phyloP scores from a whole-genome alignment of 768 basidiomycete species.

The Pisolithus orientalis region DNA sequence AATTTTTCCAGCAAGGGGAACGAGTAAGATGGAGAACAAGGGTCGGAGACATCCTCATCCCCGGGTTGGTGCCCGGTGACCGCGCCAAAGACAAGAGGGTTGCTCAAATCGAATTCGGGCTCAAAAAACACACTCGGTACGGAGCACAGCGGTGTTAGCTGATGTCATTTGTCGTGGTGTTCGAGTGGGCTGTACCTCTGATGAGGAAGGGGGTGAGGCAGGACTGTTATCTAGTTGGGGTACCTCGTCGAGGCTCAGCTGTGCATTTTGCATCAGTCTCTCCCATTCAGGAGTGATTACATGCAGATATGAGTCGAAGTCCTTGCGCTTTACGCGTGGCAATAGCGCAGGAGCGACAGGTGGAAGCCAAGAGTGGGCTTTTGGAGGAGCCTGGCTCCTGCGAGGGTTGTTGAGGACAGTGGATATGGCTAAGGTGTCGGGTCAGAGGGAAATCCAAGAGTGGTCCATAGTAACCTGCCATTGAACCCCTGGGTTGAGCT shows the following conservation, averaged over 20 bases:
- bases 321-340: slow-evolving; percentile 72
- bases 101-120: slow-evolving; percentile 69
- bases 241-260: slow-evolving; percentile 26
- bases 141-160: slow-evolving; percentile 63
- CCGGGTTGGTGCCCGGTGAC: slow-evolving; percentile 58
- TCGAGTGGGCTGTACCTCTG: slow-evolving; percentile 9
- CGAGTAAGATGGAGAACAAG: slow-evolving; percentile 57
- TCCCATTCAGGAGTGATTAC: slow-evolving; percentile 75
- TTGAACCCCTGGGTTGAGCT: slow-evolving; percentile 84
- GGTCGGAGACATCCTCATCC: slow-evolving; percentile 40
- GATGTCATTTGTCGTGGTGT: slow-evolving; percentile 34
- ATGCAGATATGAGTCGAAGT: slow-evolving; percentile 78
- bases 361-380: slow-evolving; percentile 77
- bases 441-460: background rate
- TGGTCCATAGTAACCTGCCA: slow-evolving; percentile 41
- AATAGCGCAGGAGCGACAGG: slow-evolving; percentile 66
- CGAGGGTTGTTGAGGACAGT: slow-evolving; percentile 90
- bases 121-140: slow-evolving; percentile 84
- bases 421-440: slow-evolving; percentile 68
- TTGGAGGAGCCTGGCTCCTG: slow-evolving; percentile 78
- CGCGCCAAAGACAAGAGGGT: slow-evolving; percentile 67
- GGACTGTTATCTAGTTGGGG: slow-evolving; percentile 20
- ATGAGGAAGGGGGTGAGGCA: slow-evolving; percentile 2
- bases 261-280: slow-evolving; percentile 47
- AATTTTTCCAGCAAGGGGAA: slow-evolving; percentile 82